Evolutionary conservation across 2,329 filamentous ascomycete species (phyloP), one percentile per base, ranked within the genome.

Genomic region (Verticillium dahliae): DNA sequence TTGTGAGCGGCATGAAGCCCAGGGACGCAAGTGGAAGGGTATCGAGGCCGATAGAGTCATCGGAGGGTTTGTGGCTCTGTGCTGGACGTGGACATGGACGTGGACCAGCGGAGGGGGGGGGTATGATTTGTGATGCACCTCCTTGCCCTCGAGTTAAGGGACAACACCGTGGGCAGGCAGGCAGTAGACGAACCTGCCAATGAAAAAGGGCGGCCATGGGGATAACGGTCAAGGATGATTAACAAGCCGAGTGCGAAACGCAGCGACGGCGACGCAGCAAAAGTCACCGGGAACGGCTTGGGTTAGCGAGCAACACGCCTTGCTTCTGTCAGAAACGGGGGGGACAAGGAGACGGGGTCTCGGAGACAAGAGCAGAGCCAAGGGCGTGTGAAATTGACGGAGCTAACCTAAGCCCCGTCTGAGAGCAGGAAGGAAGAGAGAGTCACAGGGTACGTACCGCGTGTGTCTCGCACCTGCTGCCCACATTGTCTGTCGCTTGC

Each of bases 81-180:
- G 27, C 27, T 31, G 27, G 27, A 31, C 27, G 4, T 31, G 27
- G 27, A 31, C 27, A 5, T 31, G 27, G 27, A 31, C 4, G 4
- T 37, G 35, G 45, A 13, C 18, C 45, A 15, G 27, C 27, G n/a
- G 27, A 9, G 34, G 27, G 6, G 27, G 34, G 27, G 6, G 14
- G 56, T 27, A 35, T 58, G 57, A 58, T 58, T 58, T 58, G 57
- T 58, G 57, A 58, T 58, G 57, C 35, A 37, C 35, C 4, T 31
- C 27, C 27, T 31, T 31, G 13, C n/a, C 18, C 45, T 52, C 10
- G 45, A 52, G 45, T 52, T 27, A 52, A 18, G 45, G 45, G 45
- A 18, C n/a, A 4, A 4, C 18, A 31, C 27, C 3, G 27, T 31
- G 27, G 27, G 27, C 27, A 31, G 27, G 27, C 27, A 31, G 5